Conservation (phyloP, 192 early-diverging fungal genomes). For the Backusella psychrophila region DNA sequence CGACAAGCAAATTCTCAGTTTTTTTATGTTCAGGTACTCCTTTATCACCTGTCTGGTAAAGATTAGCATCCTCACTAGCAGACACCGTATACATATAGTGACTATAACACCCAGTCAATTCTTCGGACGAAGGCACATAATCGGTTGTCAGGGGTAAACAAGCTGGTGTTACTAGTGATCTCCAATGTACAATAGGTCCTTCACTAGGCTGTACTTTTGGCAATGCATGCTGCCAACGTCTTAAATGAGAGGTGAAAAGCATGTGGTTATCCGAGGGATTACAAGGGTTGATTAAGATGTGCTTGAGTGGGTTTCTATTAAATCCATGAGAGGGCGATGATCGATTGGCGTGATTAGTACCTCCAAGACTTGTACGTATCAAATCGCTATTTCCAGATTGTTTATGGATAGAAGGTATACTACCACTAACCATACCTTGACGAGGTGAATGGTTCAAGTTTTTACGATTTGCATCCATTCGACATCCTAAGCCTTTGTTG, state of each 20-base stretch:
- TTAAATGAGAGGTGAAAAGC: conserved; percentile 60
- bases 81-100: conserved; percentile 79
- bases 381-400: conserved; percentile 36
- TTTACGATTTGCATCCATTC: conserved; percentile 11
- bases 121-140: conserved; percentile 69
- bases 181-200: conserved; percentile 78
- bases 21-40: conserved; percentile 35
- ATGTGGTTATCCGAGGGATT: conserved; percentile 59
- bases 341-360: conserved; percentile 7
- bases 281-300: conserved; percentile 62
- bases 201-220: conserved; percentile 54
- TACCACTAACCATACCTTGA: conserved; percentile 13
- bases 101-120: conserved; percentile 66
- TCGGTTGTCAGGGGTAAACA: conserved; percentile 92
- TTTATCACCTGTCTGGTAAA: conserved; percentile 41
- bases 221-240: conserved; percentile 90
- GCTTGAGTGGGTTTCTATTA: conserved; percentile 19
- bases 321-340: conserved; percentile 23
- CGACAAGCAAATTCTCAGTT: conserved; percentile 65
- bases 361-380: conserved; percentile 24
- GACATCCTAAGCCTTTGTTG: conserved; percentile 15
- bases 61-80: conserved; percentile 44
- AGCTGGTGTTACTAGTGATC: conserved; percentile 88
- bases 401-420: conserved; percentile 29
- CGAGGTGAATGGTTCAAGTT: conserved; percentile 18